Evolutionary conservation across 2,329 filamentous ascomycete genomes (phyloP).

Genomic region (Ampelomyces quisqualis): DNA sequence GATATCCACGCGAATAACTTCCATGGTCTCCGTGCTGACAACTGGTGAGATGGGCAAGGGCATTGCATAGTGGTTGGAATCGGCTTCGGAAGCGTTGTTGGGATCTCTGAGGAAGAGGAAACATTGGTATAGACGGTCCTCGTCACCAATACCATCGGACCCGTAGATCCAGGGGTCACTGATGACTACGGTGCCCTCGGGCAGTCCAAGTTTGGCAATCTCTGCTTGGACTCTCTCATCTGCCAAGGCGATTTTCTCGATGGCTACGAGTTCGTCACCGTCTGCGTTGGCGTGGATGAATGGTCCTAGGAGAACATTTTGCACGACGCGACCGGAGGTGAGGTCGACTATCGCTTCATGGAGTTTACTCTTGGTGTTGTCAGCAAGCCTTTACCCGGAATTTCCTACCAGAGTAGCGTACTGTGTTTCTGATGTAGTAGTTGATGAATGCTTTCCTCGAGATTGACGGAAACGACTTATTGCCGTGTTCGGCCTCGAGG

Average conservation of each 20-base stretch:
- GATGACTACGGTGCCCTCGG: slow-evolving; percentile 58
- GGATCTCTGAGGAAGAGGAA: slow-evolving; percentile 68
- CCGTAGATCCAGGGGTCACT: slow-evolving; percentile 71
- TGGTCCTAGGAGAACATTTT: slow-evolving; percentile 59
- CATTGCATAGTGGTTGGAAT: slow-evolving; percentile 69
- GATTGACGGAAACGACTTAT: slow-evolving; percentile 53
- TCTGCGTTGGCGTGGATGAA: slow-evolving; percentile 61
- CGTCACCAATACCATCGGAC: slow-evolving; percentile 51
- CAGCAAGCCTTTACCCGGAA: slow-evolving; percentile 1
- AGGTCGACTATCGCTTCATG: slow-evolving; percentile 63
- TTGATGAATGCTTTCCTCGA: slow-evolving; percentile 58
- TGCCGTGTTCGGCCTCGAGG: slow-evolving; percentile 61
- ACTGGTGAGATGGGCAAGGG: slow-evolving; percentile 68
- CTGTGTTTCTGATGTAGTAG: slow-evolving; percentile 62
- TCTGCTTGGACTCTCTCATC: slow-evolving; percentile 60
- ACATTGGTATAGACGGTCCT: slow-evolving; percentile 59
- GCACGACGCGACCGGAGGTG: slow-evolving; percentile 53
- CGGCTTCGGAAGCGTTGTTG: slow-evolving; percentile 58
- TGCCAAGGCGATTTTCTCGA: slow-evolving; percentile 58
- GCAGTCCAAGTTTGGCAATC: slow-evolving; percentile 60
- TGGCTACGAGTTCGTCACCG: slow-evolving; percentile 59
- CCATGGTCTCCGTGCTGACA: slow-evolving; percentile 61
- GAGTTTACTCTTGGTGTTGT: slow-evolving; percentile 55
- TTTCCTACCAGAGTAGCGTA: slow-evolving; percentile 41
- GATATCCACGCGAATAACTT: slow-evolving; percentile 68